Evolutionary conservation across 768 basidiomycete species (phyloP), one percentile per base, ranked within the genome.

Genomic region (Xerocomellus amylosporus): DNA sequence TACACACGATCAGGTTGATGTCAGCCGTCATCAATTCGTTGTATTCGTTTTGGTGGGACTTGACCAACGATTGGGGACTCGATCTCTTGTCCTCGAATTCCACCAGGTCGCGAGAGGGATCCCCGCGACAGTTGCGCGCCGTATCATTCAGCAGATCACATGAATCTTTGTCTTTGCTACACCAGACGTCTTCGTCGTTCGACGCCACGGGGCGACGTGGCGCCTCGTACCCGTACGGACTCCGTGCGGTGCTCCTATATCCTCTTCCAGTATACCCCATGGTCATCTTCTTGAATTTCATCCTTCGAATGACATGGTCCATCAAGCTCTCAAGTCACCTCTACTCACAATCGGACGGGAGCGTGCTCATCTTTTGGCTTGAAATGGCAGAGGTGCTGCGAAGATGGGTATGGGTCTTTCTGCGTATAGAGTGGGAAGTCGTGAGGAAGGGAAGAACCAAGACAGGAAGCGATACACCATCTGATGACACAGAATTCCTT

Each of bases 11-110:
- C 53, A 96, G 93, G 94, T 71, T 98, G 15, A 71, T 97, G 42
- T 82, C 87, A 10, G 94, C 92, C 22, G 79, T 82, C 34, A 69
- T 96, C 64, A 98, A 98, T 71, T 96, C 95, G 4, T 69, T 90
- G 30, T 99, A 93, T 71, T 95, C 94, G 3, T 98, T 96, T 71
- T 99, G 93, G 91, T 99, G 97, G 97, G 97, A 98, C 72, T 81
- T 98, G 40, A 93, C 92, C 45, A 91, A 96, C 69, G 97, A 99
- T 68, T 99, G 96, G 95, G 97, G 97, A 6, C 77, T 99, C 51
- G 82, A 85, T 42, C 73, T 98, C 40, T 74, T 98, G 54, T 78
- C 78, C 49, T 58, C 68, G 30, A 61, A 65, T 36, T 56, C 68
- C 52, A 56, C 67, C 61, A 22, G 56, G 49, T 54, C 68, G 66